Base-by-base conservation (phyloP, 176 grass and related monocot genomes). In the Guadua angustifolia region DNA sequence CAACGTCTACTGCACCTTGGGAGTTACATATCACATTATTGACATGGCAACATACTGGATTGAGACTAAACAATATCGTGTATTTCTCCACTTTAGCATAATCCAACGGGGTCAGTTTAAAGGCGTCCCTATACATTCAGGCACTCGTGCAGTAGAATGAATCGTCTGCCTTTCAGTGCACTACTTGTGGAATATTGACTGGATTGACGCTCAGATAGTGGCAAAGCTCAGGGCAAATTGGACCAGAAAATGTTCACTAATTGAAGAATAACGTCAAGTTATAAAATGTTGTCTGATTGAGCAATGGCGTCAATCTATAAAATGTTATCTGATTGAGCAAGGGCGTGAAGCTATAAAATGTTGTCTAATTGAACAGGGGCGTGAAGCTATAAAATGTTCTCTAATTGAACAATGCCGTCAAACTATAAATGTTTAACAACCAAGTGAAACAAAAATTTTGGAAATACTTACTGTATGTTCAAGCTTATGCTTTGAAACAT, bases 401-500 rank as follows among this genome's bases (percentile, higher is more conserved):
- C 25, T 18, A 57, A 46, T 19, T 13, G 38, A 25, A 76, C 13
- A 29, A 9, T 1, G 19, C 2, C 0, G 2, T 22, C 3, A 8
- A 5, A 11, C 15, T 12, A 69, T 8, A 64, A 21, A 2, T 18
- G 22, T 13, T 73, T 18, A 1, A 76, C 59, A 60, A 88, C 0
- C 10, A 79, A 62, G 29, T 62, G 6, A 39, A 38, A 40, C 3
- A n/a, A 47, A 38, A 9, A 15, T 51, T 21, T 58, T 3, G 10
- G 29, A 78, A 59, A 85, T 78, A 91, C 95, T 93, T 69, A 97
- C 90, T 9, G 88, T 65, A 75, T 90, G 72, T 74, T 94, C 88
- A 73, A 88, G 1, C 82, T 82, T 91, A 61, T 62, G 21, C 77
- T 93, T 89, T 4, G 86, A 93, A 84, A 94, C 63, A 69, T 53